Conservation (phyloP, 1,284 basidiomycete species). For the Agaricales sp. region DNA sequence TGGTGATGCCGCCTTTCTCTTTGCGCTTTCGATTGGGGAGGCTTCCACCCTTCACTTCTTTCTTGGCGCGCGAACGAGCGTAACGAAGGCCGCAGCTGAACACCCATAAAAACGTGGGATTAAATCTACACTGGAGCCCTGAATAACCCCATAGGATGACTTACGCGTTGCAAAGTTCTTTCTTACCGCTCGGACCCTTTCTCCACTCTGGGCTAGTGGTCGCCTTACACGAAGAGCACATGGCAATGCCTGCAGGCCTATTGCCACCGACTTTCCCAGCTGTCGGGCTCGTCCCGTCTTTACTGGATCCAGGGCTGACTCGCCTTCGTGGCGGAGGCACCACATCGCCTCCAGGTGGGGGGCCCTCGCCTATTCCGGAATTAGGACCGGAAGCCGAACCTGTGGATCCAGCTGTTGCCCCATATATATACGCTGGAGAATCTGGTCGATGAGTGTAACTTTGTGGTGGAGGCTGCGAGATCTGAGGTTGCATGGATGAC, state of each 20-base stretch:
- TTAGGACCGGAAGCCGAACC: conserved; percentile 16
- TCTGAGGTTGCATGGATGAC: not conserved
- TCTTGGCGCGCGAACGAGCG: conserved; percentile 75
- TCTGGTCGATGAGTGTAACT: not conserved
- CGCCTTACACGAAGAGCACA: conserved; percentile 77
- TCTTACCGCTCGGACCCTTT: conserved; percentile 83
- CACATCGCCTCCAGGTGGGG: conserved; percentile 27
- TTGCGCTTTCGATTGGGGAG: conserved; percentile 29
- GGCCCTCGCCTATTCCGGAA: conserved; percentile 17
- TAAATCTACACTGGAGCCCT: too few species aligned
- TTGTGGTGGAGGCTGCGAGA: not conserved
- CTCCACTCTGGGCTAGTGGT: conserved; percentile 90
- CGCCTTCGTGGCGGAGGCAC: conserved; percentile 60
- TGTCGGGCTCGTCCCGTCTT: conserved; percentile 13
- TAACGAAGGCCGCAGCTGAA: conserved; percentile 69
- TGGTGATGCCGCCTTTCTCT: conserved; percentile 22
- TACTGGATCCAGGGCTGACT: conserved; percentile 29
- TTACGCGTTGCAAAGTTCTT: conserved; percentile 91
- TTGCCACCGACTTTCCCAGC: conserved; percentile 24
- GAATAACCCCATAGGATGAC: too few species aligned
- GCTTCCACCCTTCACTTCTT: conserved; percentile 44
- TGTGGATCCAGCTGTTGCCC: conserved; percentile 9
- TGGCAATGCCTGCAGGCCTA: conserved; percentile 63
- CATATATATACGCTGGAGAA: conserved; percentile 10
- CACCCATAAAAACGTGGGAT: conserved; percentile 16